A percentile compares a stretch with the other conserved stretches of the same genome.
phyloP scores from a whole-genome alignment of 805 yeast species.

The Kodamaea hsintzibuensis region DNA sequence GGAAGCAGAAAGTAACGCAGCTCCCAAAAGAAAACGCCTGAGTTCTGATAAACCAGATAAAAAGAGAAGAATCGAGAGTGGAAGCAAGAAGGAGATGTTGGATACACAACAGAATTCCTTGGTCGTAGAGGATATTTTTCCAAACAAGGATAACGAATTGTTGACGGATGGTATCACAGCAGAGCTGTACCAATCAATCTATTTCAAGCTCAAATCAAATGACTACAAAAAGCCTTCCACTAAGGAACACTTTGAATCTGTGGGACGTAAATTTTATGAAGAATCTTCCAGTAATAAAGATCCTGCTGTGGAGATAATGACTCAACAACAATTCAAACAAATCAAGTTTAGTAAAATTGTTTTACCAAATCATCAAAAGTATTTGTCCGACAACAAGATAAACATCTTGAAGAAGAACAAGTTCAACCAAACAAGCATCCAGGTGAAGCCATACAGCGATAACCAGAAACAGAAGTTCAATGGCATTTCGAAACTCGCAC shows the following conservation, averaged over 20 bases:
- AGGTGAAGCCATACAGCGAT: slow-evolving; percentile 62
- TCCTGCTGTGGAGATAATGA: slow-evolving; percentile 18
- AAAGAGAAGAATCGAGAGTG: slow-evolving; percentile 14
- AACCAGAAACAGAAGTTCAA: slow-evolving; percentile 56
- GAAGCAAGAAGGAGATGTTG: slow-evolving; percentile 3
- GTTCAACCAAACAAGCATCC: slow-evolving; percentile 32
- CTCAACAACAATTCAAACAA: slow-evolving; percentile 26
- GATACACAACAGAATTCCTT: not conserved
- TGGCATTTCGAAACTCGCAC: slow-evolving; percentile 71
- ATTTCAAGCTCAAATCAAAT: slow-evolving; percentile 45
- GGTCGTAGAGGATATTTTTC: slow-evolving; percentile 16
- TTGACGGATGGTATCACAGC: slow-evolving; percentile 42
- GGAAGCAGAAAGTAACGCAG: not conserved
- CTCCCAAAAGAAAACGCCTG: slow-evolving; percentile 22
- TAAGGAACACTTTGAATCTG: slow-evolving; percentile 20
- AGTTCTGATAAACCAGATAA: slow-evolving; percentile 19
- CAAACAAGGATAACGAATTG: slow-evolving; percentile 47
- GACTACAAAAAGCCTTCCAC: slow-evolving; percentile 45
- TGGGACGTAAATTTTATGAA: slow-evolving; percentile 19
- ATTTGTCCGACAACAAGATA: slow-evolving; percentile 34
- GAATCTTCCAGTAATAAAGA: slow-evolving; percentile 9
- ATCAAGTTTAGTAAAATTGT: slow-evolving; percentile 32
- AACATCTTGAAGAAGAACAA: slow-evolving; percentile 20
- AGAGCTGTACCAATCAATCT: slow-evolving; percentile 54
- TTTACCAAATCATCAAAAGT: slow-evolving; percentile 36